Evolutionary conservation across 1,284 basidiomycete genomes (phyloP).

Genomic region (Sanguinoderma infundibulare): DNA sequence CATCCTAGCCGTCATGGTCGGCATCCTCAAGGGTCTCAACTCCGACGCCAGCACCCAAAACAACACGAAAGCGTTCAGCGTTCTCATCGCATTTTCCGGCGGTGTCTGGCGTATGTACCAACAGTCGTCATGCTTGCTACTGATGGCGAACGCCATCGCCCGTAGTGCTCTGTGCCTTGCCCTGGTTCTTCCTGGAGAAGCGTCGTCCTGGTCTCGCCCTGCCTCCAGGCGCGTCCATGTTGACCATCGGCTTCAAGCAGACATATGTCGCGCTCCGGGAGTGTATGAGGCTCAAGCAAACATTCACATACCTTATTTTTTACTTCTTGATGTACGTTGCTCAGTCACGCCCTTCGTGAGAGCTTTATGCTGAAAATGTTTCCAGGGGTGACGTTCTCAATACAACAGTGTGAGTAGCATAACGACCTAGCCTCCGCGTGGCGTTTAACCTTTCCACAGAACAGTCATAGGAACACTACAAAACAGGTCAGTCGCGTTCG

Average conservation of each 20-base stretch:
- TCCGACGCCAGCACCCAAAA: conserved; percentile 68
- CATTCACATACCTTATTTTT: conserved; percentile 75
- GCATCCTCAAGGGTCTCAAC: conserved; percentile 73
- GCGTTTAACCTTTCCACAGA: conserved; percentile 38
- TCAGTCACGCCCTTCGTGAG: background rate
- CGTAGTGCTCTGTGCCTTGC: conserved; percentile 70
- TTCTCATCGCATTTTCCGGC: conserved; percentile 76
- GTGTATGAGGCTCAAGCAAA: conserved; percentile 75
- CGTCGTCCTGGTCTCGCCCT: conserved; percentile 68
- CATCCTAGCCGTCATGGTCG: conserved; percentile 77
- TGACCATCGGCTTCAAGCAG: conserved; percentile 76
- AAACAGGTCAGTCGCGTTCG: conserved; percentile 56
- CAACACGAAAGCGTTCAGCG: conserved; percentile 80
- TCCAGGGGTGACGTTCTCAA: conserved; percentile 63
- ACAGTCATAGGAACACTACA: conserved; percentile 83
- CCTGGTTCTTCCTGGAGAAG: conserved; percentile 79
- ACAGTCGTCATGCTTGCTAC: conserved; percentile 6
- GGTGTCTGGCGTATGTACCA: conserved; percentile 70
- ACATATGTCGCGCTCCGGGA: conserved; percentile 69
- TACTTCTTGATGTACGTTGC: conserved; percentile 73
- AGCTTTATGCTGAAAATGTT: background rate
- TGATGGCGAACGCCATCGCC: background rate
- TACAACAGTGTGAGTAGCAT: conserved; percentile 63
- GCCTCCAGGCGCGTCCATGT: conserved; percentile 63
- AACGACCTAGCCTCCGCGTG: background rate